Conservation (phyloP, 1,284 basidiomycete species). For the Fomitopsis betulina region DNA sequence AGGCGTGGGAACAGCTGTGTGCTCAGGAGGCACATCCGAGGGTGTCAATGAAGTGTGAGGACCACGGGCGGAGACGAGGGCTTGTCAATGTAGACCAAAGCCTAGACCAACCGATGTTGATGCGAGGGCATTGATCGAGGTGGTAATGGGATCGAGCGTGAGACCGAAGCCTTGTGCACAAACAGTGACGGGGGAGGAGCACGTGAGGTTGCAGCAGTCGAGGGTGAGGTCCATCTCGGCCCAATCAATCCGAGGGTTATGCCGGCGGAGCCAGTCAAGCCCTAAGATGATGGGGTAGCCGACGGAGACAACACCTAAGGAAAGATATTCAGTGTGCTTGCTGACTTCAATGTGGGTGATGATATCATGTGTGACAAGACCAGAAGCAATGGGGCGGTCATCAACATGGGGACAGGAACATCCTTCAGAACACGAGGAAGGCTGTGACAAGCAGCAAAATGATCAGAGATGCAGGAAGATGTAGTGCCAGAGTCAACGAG, state of each 20-base stretch:
- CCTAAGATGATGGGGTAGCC: constrained; percentile 18
- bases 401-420: constrained; percentile 33
- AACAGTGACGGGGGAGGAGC: constrained; percentile 16
- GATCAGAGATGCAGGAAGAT: constrained; percentile 31
- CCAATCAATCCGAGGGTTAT: constrained; percentile 24
- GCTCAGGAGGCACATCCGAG: not conserved
- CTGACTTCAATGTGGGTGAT: constrained; percentile 22
- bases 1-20: too few relatives aligned
- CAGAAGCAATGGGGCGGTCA: constrained; percentile 30
- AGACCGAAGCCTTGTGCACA: constrained; percentile 21
- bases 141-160: constrained; percentile 5
- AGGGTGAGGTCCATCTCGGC: constrained; percentile 7
- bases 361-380: constrained; percentile 33
- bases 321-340: constrained; percentile 18
- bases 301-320: constrained; percentile 16
- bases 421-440: constrained; percentile 22
- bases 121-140: not conserved
- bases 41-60: too few relatives aligned
- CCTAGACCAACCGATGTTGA: constrained; percentile 9
- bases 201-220: constrained; percentile 20
- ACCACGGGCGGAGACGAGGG: not conserved
- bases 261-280: constrained; percentile 20
- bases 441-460: constrained; percentile 26
- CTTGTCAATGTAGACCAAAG: not conserved
- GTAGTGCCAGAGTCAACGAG: constrained; percentile 34